Evolutionary conservation across 768 basidiomycete genomes (phyloP).

Genomic region (Trametes cinnabarina): DNA sequence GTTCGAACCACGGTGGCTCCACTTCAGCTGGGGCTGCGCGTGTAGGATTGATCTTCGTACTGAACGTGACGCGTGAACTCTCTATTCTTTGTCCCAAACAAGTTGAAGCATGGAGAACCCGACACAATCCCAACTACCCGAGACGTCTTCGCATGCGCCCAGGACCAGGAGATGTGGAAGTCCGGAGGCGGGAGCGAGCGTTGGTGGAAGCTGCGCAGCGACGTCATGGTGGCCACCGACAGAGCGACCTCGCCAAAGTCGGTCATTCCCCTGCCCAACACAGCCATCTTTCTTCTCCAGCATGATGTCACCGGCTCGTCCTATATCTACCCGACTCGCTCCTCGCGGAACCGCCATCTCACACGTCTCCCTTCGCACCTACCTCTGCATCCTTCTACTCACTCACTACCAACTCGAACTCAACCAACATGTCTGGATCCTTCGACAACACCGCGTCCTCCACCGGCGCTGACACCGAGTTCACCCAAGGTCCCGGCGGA

Average conservation of each 20-base stretch:
- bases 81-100: too few relatives aligned
- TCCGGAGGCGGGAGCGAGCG: neutral
- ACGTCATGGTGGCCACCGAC: conserved; percentile 1
- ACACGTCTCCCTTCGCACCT: neutral
- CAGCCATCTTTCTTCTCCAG: neutral
- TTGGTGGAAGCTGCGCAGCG: too few relatives aligned
- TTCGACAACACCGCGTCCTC: conserved; percentile 7
- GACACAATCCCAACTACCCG: too few relatives aligned
- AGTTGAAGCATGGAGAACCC: too few relatives aligned
- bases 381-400: neutral
- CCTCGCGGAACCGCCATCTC: neutral
- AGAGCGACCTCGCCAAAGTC: neutral
- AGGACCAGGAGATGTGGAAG: neutral
- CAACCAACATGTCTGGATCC: conserved; percentile 10
- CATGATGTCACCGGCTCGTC: conserved; percentile 18
- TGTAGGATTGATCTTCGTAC: too few relatives aligned
- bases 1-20: too few relatives aligned
- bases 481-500: conserved; percentile 16
- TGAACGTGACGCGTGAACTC: too few relatives aligned
- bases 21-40: too few relatives aligned
- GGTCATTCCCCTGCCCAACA: neutral
- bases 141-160: too few relatives aligned
- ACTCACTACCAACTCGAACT: conserved; percentile 1
- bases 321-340: neutral
- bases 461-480: conserved; percentile 16